Evolutionary conservation across 495 filamentous ascomycete genomes (phyloP).

Genomic region (Xylaria scruposa): DNA sequence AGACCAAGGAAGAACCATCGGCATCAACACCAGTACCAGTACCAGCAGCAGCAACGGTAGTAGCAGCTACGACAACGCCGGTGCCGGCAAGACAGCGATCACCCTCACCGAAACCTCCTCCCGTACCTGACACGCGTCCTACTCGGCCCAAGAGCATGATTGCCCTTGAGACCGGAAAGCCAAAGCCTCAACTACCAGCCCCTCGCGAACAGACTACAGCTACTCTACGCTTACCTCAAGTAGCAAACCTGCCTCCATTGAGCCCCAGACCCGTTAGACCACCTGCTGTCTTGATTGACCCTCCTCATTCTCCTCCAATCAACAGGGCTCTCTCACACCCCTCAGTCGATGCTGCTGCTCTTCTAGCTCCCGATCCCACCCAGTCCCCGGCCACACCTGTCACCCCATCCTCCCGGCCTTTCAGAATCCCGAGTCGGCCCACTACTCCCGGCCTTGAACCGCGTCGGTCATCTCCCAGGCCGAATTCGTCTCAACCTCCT

Average conservation of each 20-base stretch:
- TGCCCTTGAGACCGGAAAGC: conserved; percentile 30
- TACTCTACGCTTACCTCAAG: conserved; percentile 37
- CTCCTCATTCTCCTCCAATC: conserved; percentile 76
- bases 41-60: conserved; percentile 38
- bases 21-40: conserved; percentile 42
- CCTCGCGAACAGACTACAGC: conserved; percentile 24
- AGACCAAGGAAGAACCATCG: conserved; percentile 51
- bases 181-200: conserved; percentile 33
- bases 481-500: conserved; percentile 51
- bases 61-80: conserved; percentile 34
- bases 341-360: conserved; percentile 47
- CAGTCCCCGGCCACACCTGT: conserved; percentile 55
- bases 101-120: conserved; percentile 58
- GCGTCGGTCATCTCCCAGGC: conserved; percentile 53
- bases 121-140: conserved; percentile 58
- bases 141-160: conserved; percentile 40
- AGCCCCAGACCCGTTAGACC: conserved; percentile 63
- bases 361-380: conserved; percentile 55
- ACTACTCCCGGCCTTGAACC: conserved; percentile 56
- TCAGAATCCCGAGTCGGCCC: conserved; percentile 59
- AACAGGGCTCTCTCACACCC: conserved; percentile 42
- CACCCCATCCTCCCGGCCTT: conserved; percentile 56
- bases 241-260: conserved; percentile 41
- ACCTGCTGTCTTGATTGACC: conserved; percentile 74
- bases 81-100: conserved; percentile 41